Conservation (phyloP, 306 rosid species). For the Glycine soja region DNA sequence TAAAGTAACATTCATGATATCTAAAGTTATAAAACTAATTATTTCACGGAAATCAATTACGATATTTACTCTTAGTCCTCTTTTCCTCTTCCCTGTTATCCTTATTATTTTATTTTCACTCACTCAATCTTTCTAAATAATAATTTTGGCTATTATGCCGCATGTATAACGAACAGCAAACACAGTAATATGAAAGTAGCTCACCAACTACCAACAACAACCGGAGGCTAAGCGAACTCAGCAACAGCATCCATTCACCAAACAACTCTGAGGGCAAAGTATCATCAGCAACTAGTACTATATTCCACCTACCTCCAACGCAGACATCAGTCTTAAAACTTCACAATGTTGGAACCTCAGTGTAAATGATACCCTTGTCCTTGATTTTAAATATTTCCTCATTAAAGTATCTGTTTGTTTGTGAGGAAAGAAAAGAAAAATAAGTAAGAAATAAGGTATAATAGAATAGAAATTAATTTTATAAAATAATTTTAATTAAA, state of each 20-base stretch:
- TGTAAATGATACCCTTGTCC: too few relatives aligned
- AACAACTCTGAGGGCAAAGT: slow-evolving; percentile 44
- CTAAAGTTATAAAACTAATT: neutral
- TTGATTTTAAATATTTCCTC: too few relatives aligned
- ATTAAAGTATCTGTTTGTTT: too few relatives aligned
- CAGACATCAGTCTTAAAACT: slow-evolving; percentile 13
- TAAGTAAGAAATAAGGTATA: too few relatives aligned
- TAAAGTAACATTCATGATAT: neutral
- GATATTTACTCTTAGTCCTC: neutral
- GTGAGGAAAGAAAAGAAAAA: too few relatives aligned
- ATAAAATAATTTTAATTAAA: too few relatives aligned
- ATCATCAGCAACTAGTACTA: slow-evolving; percentile 42
- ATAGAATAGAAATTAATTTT: too few relatives aligned
- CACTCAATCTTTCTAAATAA: neutral
- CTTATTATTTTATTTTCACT: neutral
- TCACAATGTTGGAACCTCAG: neutral
- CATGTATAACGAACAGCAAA: slow-evolving; percentile 1
- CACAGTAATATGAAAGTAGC: slow-evolving; percentile 30
- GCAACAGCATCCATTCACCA: slow-evolving; percentile 46
- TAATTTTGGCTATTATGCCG: neutral
- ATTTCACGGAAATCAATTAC: neutral
- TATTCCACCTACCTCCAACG: slow-evolving; percentile 43
- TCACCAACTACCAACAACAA: slow-evolving; percentile 45
- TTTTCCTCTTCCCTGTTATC: neutral
- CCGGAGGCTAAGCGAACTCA: slow-evolving; percentile 14